These are phyloP conservation scores for Chalciporus pseudorubinellus DNA, from an alignment of 768 basidiomycete genomes.

Conservation along the genomic window DNA sequence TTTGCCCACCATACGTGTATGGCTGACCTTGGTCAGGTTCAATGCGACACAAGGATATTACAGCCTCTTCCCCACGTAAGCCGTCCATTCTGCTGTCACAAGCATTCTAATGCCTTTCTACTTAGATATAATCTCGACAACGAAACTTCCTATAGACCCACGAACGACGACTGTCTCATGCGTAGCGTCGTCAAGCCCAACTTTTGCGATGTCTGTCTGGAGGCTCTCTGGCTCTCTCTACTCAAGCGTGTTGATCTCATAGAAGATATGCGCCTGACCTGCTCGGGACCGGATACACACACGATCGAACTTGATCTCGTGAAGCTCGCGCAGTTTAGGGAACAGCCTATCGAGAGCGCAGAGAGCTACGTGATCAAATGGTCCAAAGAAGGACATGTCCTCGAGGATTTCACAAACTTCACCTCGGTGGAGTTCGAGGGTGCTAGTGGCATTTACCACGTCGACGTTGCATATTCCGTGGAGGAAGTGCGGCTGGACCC, in stretches of 20 bases:
- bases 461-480: constrained; percentile 51
- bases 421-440: constrained; percentile 46
- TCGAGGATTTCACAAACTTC: constrained; percentile 49
- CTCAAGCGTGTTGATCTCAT: constrained; percentile 59
- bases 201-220: constrained; percentile 73
- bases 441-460: constrained; percentile 40
- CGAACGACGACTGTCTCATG: constrained; percentile 83
- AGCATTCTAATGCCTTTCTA: constrained; percentile 1
- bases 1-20: neutral
- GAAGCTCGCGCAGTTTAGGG: constrained; percentile 57
- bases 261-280: constrained; percentile 47
- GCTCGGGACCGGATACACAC: constrained; percentile 31
- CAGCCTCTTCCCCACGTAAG: constrained; percentile 72
- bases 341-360: constrained; percentile 22
- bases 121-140: constrained; percentile 62
- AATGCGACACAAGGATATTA: constrained; percentile 55
- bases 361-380: constrained; percentile 59
- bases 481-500: constrained; percentile 55
- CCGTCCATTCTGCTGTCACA: neutral
- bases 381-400: constrained; percentile 44
- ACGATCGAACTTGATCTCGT: constrained; percentile 50
- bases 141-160: constrained; percentile 71
- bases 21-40: constrained; percentile 46
- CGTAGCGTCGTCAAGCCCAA: constrained; percentile 65
- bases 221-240: constrained; percentile 71